Conservation (phyloP, 345 rosid genomes). For the Eucalyptus marginata region DNA sequence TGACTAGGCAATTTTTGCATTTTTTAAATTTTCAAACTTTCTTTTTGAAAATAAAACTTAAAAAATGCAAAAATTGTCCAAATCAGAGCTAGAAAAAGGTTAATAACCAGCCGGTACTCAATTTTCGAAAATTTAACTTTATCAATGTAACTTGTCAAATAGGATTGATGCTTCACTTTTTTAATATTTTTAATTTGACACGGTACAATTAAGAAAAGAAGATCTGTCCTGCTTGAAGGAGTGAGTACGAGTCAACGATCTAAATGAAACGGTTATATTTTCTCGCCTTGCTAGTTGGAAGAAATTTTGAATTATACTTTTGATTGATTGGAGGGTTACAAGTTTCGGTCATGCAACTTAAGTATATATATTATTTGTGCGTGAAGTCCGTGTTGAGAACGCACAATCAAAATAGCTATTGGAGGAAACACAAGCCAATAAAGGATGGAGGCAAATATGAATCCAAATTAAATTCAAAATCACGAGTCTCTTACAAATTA, state of each 20-base stretch:
- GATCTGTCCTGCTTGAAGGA: accelerated
- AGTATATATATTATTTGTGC: not conserved
- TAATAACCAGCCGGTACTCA: not conserved
- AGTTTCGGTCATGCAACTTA: not conserved
- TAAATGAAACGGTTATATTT: not conserved
- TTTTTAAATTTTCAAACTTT: not conserved
- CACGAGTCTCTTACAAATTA: not conserved
- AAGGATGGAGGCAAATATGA: not conserved
- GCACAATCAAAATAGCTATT: not conserved
- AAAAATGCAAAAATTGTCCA: not conserved
- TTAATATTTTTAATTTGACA: not conserved
- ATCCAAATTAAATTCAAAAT: not conserved
- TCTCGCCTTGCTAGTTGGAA: not conserved
- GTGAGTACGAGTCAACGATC: not conserved
- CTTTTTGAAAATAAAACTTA: not conserved
- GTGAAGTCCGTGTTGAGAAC: not conserved
- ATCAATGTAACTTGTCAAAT: not conserved
- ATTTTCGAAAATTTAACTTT: not conserved
- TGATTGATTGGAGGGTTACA: not conserved
- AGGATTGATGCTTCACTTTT: not conserved
- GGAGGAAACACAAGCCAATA: not conserved
- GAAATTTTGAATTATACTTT: not conserved
- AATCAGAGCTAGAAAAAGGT: accelerated
- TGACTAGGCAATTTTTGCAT: not conserved
- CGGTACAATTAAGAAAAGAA: not conserved